Evolutionary conservation across 148 eudicot genomes (phyloP), one percentile per base, ranked within the genome.

Genomic region (Silene latifolia): DNA sequence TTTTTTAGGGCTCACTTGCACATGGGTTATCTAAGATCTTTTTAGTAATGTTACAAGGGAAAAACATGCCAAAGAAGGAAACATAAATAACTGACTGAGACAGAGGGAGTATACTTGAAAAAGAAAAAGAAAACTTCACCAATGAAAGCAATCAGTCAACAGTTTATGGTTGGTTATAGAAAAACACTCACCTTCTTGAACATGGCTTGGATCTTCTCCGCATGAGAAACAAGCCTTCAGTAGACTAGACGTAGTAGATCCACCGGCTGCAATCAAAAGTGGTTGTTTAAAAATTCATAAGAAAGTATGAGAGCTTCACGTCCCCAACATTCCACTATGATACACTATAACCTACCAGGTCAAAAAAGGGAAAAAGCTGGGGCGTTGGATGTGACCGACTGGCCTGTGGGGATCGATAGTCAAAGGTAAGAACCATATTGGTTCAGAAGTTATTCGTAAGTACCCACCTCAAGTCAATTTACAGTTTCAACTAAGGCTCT

Each of bases 221-320:
- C 98, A 94, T 18, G 97, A 88, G 75, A 94, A 88, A 80, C 98
- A 94, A 21, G 87, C 80, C 80, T 85, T 88, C 7, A 94, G 75
- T 21, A 94, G 72, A 63, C 76, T 67, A 57, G 87, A 81, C 11
- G 86, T 72, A 67, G 84, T 60, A 23, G 87, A 83, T 25, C 82
- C 88, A 80, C 88, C 97, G 88, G 93, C 87, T 85, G 85, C 74
- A 76, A 78, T 54, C 13, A 71, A 29, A 73, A 47, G 71, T 44
- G n/a, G 24, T 67, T 79, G 62, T 48, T 68, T 70, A 29, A 63
- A 66, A 66, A 66, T 6, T 11, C 3, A 7, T 29, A 3, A 65
- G 4, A 29, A 35, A 66, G 7, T 18, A 1, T n/a, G 51, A 17
- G 69, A 66, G 51, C 15, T 17, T 2, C 69, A 17, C 42, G 11